Evolutionary conservation across 345 rosid genomes (phyloP), one percentile per base, ranked within the genome.

Genomic region (Mangifera indica): DNA sequence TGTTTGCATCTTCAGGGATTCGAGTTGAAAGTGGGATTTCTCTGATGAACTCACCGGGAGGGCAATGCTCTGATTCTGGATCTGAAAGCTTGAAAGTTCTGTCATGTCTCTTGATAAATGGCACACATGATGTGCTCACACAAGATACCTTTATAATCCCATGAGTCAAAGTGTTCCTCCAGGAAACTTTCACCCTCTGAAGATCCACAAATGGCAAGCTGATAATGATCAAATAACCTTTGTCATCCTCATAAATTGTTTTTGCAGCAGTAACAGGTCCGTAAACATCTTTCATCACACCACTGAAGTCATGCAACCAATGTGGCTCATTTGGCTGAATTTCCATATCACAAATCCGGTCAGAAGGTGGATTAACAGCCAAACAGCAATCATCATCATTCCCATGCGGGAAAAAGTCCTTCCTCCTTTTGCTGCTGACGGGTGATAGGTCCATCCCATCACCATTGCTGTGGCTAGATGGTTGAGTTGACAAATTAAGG

Each of bases 211-310:
- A 92, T 34, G 98, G 97, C 78, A 95, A 76, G 79, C 92, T 95
- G 75, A 95, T 83, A 55, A 95, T 89, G 74, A 95, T 87, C 83
- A 95, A 77, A 79, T 82, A 95, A 22, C 88, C 88, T 66, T 84
- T 80, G 65, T 92, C 96, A 34, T 95, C 99, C 74, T 95, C 96
- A 0, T 95, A 95, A 48, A 92, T 91, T 11, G 98, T 87, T 82
- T 95, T 91, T 1, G 99, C 94, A 64, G 97, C 99, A 18, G 99
- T 92, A 34, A 93, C 97, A 21, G 98, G 99, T 52, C 99, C 99
- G 58, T 74, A 79, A 5, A 83, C 87, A 75, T 83, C 85, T 76
- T 88, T 95, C 91, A 90, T 87, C 25, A 87, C 91, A 29, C 99
- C 98, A n/a, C 78, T 91, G 60, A 95, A 92, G 69, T 89, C 94